A percentile compares a stretch with the other conserved stretches of the same genome.
Evolutionary conservation across 2,329 filamentous ascomycete genomes (phyloP).

Genomic region (Fusarium dlaminii): DNA sequence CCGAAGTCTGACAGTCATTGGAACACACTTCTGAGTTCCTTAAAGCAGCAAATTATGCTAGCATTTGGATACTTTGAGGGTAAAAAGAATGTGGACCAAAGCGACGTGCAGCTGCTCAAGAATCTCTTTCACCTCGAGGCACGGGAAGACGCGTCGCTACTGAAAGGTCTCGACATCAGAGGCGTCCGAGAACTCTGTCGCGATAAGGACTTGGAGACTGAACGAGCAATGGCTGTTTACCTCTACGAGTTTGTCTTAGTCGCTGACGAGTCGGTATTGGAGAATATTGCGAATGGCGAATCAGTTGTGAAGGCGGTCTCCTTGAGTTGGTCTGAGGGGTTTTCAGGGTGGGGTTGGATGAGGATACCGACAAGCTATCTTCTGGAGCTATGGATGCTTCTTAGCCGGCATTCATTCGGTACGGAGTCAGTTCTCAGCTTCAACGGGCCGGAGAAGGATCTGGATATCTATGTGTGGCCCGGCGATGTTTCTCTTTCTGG

Average conservation of each 20-base stretch:
- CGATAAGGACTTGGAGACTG: no score
- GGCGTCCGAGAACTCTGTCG: neutral
- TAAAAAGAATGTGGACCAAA: neutral
- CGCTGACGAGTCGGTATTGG: neutral
- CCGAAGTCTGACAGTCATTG: neutral
- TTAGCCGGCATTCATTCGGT: neutral
- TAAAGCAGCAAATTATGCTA: neutral
- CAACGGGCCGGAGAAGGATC: neutral
- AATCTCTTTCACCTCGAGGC: neutral
- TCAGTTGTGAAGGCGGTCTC: constrained; percentile 8
- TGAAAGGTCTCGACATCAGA: neutral
- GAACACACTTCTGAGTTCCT: neutral
- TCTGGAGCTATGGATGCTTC: constrained; percentile 8
- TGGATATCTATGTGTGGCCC: neutral
- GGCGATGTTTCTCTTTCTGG: neutral
- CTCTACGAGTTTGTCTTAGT: neutral
- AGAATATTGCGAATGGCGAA: neutral
- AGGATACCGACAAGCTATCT: constrained; percentile 12
- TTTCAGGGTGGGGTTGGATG: constrained; percentile 6
- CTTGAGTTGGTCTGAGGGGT: neutral
- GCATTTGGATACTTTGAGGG: neutral
- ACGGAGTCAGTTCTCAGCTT: neutral
- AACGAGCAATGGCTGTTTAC: neutral
- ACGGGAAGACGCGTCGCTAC: neutral
- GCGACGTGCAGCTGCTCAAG: neutral